Base-by-base conservation (phyloP, 1,284 basidiomycete genomes). In the Ustilago curta region DNA sequence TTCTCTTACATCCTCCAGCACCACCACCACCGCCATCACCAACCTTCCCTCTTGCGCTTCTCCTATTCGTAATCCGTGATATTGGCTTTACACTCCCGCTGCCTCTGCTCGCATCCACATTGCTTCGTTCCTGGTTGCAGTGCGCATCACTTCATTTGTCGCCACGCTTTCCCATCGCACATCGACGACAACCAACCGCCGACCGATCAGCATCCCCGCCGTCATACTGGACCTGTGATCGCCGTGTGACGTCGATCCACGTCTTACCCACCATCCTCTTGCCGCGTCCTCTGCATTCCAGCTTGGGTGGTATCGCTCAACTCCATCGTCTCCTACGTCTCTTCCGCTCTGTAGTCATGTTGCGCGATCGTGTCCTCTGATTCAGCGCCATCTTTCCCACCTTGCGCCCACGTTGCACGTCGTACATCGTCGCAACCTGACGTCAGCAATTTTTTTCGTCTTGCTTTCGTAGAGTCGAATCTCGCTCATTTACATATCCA, bases 291-390 rank as follows among this genome's bases (percentile, higher is more conserved):
- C 21, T 23, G 42, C 42, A 14, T 5, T 12, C 37, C 44, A 23
- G 29, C n/a, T 8, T 29, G 6, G 21, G 27, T n/a, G 9, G 7
- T 5, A n/a, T 18, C 16, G 2, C 27, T 29, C 18, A 25, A 47
- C 16, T 16, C 45, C 45, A 29, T 14, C 45, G 27, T 29, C 40
- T 21, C 40, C 45, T 27, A 18, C 27, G 3, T 9, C 27, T 29
- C 29, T 47, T 23, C 14, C 29, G 16, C 27, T 47, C 21, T 9
- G 18, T 29, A 25, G 29, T 29, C 45, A 47, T 47, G 45, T 25
- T 47, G 45, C 45, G 45, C 45, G 18, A 9, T n/a, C 27, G 45
- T n/a, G 29, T 7, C 27, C 16, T 47, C 45, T 47, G 45, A 47
- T 47, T 16, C 27, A 27, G n/a, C 29, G 27, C 45, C 18, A 8